phyloP scores from a whole-genome alignment of 768 basidiomycete species.

The Boletus bicolor region DNA sequence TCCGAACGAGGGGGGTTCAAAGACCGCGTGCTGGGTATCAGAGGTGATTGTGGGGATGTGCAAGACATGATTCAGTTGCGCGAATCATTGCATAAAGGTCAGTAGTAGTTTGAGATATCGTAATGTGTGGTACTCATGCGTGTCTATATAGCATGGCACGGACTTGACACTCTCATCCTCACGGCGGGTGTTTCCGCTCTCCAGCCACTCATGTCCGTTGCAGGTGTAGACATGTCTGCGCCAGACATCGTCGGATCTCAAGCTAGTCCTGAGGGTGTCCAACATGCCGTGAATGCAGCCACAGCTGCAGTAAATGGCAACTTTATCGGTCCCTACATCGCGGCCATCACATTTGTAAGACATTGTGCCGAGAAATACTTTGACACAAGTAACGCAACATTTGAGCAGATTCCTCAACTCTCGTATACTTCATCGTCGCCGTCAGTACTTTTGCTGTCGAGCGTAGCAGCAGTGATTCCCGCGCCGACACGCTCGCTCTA shows the following conservation, averaged over 20 bases:
- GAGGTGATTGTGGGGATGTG: constrained; percentile 61
- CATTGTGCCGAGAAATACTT: neutral
- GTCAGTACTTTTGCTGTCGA: constrained; percentile 75
- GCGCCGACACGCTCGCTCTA: constrained; percentile 86
- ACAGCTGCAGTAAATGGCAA: constrained; percentile 58
- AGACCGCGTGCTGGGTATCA: constrained; percentile 44
- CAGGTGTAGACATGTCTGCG: constrained; percentile 45
- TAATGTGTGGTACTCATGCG: neutral
- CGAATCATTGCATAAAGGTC: constrained; percentile 52
- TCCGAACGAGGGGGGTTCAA: constrained; percentile 16
- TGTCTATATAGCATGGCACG: constrained; percentile 60
- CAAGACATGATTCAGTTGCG: constrained; percentile 67
- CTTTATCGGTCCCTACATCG: constrained; percentile 65
- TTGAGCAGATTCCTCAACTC: constrained; percentile 70
- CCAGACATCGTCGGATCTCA: constrained; percentile 34
- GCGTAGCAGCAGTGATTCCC: constrained; percentile 74
- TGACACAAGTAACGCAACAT: neutral
- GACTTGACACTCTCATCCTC: constrained; percentile 80
- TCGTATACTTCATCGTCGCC: constrained; percentile 60
- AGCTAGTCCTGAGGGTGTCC: constrained; percentile 53
- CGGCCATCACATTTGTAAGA: constrained; percentile 70
- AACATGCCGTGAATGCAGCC: constrained; percentile 55
- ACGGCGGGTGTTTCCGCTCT: constrained; percentile 83
- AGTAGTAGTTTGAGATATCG: neutral
- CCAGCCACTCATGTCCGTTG: constrained; percentile 68